Base-by-base conservation (phyloP, 1,139 yeast genomes). In the Diutina rugosa region DNA sequence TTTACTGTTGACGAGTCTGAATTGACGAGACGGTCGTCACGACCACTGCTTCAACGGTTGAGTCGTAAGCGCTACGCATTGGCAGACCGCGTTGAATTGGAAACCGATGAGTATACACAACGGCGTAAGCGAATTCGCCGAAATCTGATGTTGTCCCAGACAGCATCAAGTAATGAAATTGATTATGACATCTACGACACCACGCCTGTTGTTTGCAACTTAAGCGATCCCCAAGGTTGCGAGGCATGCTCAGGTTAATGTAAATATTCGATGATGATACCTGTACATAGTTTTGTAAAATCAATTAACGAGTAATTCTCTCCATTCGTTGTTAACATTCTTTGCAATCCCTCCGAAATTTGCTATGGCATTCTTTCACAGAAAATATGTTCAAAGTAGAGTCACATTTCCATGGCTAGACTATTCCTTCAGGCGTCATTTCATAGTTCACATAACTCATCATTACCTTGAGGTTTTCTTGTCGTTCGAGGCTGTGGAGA, bases 1-100 rank as follows among this genome's bases (percentile, higher is more conserved):
- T 81, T 80, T 64, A 80, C 85, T 28, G 79, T 80, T 57, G 84
- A 80, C 64, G 41, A 30, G 9, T 7, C 28, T 5, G 45, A n/a
- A 7, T 7, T 18, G 26, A n/a, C 46, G 26, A 18, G 2, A n/a
- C 46, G 26, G 8, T 21, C 46, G 7, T 6, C 46, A 6, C 4
- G 26, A 16, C 46, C 46, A 18, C 9, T 18, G 18, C 46, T 44
- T 16, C 18, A 3, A 21, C 46, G 46, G 6, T 18, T 44, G 10
- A 44, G 16, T 9, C 46, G 46, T 18, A 44, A 44, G 10, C 46
- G 46, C 7, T 44, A 44, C 26, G 46, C 26, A 9, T 9, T 16
- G 46, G 46, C 38, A 8, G 14, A 49, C 3, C 10, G 21, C 7
- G 28, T 30, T 7, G 35, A n/a, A 14, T 29, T 49, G 41, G 53